Conservation (phyloP, 2,329 filamentous ascomycete species). For the Fusarium tjaetaba region DNA sequence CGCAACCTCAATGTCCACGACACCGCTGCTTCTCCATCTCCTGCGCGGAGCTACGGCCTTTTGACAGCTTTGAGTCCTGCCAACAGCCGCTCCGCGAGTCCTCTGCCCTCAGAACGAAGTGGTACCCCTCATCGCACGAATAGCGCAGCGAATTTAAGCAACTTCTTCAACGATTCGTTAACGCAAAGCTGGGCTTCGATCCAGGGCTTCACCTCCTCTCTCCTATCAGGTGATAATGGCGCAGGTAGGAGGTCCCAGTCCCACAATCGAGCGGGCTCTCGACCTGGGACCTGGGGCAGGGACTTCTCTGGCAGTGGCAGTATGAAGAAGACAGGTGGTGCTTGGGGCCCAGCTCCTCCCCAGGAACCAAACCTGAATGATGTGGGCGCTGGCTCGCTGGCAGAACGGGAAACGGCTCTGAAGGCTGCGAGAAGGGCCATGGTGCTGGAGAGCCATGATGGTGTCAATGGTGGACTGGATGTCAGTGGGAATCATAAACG, state of each 20-base stretch:
- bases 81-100: slow-evolving; percentile 58
- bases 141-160: slow-evolving; percentile 51
- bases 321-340: slow-evolving; percentile 30
- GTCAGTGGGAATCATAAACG: slow-evolving; percentile 68
- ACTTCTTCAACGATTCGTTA: slow-evolving; percentile 62
- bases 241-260: slow-evolving; percentile 36
- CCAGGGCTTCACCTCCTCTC: slow-evolving; percentile 62
- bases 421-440: slow-evolving; percentile 67
- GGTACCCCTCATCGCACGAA: slow-evolving; percentile 43
- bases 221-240: slow-evolving; percentile 46
- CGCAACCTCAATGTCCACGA: slow-evolving; percentile 33
- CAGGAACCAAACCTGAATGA: slow-evolving; percentile 54
- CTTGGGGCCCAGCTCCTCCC: slow-evolving; percentile 63
- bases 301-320: slow-evolving; percentile 25
- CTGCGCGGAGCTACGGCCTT: slow-evolving; percentile 49
- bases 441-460: slow-evolving; percentile 69
- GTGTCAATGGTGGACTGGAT: slow-evolving; percentile 67
- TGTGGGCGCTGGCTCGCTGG: slow-evolving; percentile 64
- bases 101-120: slow-evolving; percentile 57
- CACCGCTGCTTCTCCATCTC: slow-evolving; percentile 38
- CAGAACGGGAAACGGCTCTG: slow-evolving; percentile 63
- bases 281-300: slow-evolving; percentile 33
- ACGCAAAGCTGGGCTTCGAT: slow-evolving; percentile 65
- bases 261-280: slow-evolving; percentile 34
- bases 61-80: slow-evolving; percentile 49